A percentile compares a stretch with the other conserved stretches of the same genome.
phyloP scores from a whole-genome alignment of 2,329 filamentous ascomycete genomes.

The Hypoxylon sp. region DNA sequence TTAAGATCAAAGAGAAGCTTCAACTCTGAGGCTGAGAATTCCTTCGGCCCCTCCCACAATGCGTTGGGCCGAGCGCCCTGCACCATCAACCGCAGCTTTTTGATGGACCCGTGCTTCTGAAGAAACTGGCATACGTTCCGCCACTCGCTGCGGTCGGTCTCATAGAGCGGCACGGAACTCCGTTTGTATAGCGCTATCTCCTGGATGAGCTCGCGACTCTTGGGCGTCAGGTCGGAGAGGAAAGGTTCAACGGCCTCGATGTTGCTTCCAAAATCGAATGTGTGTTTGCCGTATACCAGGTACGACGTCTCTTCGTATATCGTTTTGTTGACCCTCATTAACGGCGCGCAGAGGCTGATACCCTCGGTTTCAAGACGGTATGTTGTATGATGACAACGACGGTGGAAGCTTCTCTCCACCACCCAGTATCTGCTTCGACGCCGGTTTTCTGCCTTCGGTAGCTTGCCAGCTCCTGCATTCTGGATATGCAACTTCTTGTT shows the following conservation, averaged over 20 bases:
- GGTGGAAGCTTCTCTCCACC: slow-evolving; percentile 51
- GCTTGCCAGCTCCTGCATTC: slow-evolving; percentile 42
- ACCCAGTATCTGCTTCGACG: slow-evolving; percentile 53
- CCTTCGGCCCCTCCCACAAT: slow-evolving; percentile 59
- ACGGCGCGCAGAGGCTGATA: slow-evolving; percentile 52
- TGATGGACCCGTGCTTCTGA: slow-evolving; percentile 50
- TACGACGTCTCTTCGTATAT: slow-evolving; percentile 65
- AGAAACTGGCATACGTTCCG: slow-evolving; percentile 59
- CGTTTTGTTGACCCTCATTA: slow-evolving; percentile 56
- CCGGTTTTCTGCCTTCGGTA: slow-evolving; percentile 36
- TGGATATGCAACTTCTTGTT: slow-evolving; percentile 52
- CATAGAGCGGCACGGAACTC: slow-evolving; percentile 60
- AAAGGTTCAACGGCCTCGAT: slow-evolving; percentile 69
- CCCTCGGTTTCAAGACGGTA: slow-evolving; percentile 59
- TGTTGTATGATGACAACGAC: slow-evolving; percentile 60
- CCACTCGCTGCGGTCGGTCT: slow-evolving; percentile 66
- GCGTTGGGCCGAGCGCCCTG: slow-evolving; percentile 60
- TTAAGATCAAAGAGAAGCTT: slow-evolving; percentile 54
- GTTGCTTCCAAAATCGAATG: slow-evolving; percentile 67
- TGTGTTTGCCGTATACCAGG: slow-evolving; percentile 63
- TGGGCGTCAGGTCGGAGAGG: slow-evolving; percentile 62
- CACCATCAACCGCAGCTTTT: slow-evolving; percentile 59
- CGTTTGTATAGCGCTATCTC: slow-evolving; percentile 64
- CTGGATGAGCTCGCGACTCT: slow-evolving; percentile 56
- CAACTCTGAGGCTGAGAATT: slow-evolving; percentile 57